phyloP scores from a whole-genome alignment of 2,329 filamentous ascomycete genomes.

The Sclerotinia minor region DNA sequence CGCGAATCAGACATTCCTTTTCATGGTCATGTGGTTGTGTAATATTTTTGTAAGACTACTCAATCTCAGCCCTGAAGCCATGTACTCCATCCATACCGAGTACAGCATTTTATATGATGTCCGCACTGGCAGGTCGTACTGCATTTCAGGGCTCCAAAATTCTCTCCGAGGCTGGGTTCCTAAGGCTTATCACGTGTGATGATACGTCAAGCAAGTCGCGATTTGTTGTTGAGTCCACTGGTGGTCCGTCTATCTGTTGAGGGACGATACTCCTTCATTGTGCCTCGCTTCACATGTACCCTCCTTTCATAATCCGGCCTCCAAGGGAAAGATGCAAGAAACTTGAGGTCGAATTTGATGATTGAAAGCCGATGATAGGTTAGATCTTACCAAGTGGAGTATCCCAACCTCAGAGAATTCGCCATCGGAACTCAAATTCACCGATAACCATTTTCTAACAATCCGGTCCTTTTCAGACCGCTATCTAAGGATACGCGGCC shows the following conservation, averaged over 20 bases:
- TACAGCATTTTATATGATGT: not conserved
- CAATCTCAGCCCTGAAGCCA: not conserved
- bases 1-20: not conserved
- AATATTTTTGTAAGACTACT: not conserved
- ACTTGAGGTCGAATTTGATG: not conserved
- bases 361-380: not conserved
- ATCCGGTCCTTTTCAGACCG: slow-evolving; percentile 4
- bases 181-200: not conserved
- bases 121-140: not conserved
- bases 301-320: not conserved
- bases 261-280: not conserved
- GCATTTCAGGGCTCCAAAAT: not conserved
- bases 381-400: slow-evolving; percentile 2
- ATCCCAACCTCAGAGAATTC: slow-evolving; percentile 1
- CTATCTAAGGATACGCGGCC: not conserved
- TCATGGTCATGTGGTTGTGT: not conserved
- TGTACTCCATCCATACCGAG: no score
- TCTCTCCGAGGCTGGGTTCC: not conserved
- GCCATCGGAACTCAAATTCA: not conserved
- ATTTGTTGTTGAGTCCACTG: not conserved
- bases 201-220: not conserved
- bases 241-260: not conserved
- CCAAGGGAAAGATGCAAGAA: not conserved
- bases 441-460: not conserved
- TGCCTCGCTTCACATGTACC: slow-evolving; percentile 5